Conservation (phyloP, 2,329 filamentous ascomycete species). For the Hysterium pulicare region DNA sequence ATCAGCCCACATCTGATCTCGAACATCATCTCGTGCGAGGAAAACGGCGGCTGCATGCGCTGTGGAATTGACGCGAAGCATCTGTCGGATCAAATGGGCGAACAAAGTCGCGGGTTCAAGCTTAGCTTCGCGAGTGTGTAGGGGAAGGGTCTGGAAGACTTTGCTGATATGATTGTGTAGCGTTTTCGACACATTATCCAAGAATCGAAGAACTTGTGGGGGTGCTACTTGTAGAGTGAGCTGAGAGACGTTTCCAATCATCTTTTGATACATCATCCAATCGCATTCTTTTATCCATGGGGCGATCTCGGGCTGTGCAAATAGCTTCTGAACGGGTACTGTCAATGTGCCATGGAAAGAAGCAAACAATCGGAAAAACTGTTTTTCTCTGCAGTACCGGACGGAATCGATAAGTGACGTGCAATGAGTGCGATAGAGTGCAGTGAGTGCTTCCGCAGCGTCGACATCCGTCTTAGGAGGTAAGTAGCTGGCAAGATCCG, state of each 20-base stretch:
- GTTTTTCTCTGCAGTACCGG: constrained; percentile 93
- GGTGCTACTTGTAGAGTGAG: constrained; percentile 89
- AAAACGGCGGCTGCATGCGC: constrained; percentile 93
- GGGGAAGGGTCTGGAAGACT: constrained; percentile 80
- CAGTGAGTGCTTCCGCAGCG: constrained; percentile 78
- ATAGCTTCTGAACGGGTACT: constrained; percentile 90
- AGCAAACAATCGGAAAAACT: constrained; percentile 90
- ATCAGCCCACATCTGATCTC: constrained; percentile 93
- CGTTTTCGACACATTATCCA: constrained; percentile 79
- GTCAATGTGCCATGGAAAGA: constrained; percentile 96
- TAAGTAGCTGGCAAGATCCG: constrained; percentile 78
- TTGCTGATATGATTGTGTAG: constrained; percentile 78
- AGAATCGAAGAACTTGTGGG: constrained; percentile 78
- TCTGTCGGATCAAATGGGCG: constrained; percentile 77
- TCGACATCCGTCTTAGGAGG: constrained; percentile 80
- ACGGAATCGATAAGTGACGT: constrained; percentile 95
- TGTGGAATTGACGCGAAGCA: constrained; percentile 86
- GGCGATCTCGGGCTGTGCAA: constrained; percentile 75
- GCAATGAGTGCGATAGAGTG: constrained; percentile 89
- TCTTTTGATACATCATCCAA: constrained; percentile 92
- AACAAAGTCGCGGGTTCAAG: constrained; percentile 86
- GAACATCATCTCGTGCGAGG: constrained; percentile 81
- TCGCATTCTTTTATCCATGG: constrained; percentile 96
- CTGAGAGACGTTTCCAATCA: constrained; percentile 88
- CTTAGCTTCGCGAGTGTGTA: constrained; percentile 82